phyloP scores from a whole-genome alignment of 768 basidiomycete species.

The Leccinum sublutescens region DNA sequence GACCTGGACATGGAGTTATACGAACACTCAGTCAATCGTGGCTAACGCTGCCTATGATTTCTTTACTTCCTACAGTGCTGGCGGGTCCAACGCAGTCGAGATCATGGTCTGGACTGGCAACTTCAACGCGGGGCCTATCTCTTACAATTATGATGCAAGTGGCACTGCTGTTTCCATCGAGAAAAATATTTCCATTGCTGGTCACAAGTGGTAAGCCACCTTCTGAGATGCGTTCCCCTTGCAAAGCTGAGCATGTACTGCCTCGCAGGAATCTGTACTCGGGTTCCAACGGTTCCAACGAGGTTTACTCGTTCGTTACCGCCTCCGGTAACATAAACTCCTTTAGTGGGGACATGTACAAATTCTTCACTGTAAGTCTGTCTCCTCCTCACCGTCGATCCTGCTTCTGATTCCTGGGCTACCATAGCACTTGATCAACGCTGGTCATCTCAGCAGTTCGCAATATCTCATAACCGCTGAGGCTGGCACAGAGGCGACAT shows the following conservation, averaged over 20 bases:
- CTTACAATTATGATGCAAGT: conserved; percentile 41
- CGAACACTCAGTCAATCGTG: conserved; percentile 38
- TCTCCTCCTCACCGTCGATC: background rate
- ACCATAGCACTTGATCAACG: conserved; percentile 52
- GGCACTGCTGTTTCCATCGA: conserved; percentile 49
- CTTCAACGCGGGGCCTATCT: conserved; percentile 58
- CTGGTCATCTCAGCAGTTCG: conserved; percentile 44
- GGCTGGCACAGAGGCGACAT: conserved; percentile 62
- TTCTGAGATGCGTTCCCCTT: background rate
- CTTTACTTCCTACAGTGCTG: conserved; percentile 53
- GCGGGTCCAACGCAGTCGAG: conserved; percentile 44
- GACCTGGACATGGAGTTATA: conserved; percentile 57
- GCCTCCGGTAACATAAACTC: conserved; percentile 36
- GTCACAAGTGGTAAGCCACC: conserved; percentile 44
- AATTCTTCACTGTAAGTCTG: conserved; percentile 46
- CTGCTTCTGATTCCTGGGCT: background rate
- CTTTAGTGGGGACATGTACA: conserved; percentile 54
- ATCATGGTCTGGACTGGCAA: conserved; percentile 70
- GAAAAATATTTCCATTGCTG: conserved; percentile 42
- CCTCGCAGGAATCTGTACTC: conserved; percentile 49
- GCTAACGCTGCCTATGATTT: conserved; percentile 62
- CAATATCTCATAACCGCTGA: conserved; percentile 60
- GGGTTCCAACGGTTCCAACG: conserved; percentile 53
- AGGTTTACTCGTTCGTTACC: conserved; percentile 50
- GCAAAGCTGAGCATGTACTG: background rate